phyloP scores from a whole-genome alignment of 495 filamentous ascomycete genomes.

The Cairneyella variabilis region DNA sequence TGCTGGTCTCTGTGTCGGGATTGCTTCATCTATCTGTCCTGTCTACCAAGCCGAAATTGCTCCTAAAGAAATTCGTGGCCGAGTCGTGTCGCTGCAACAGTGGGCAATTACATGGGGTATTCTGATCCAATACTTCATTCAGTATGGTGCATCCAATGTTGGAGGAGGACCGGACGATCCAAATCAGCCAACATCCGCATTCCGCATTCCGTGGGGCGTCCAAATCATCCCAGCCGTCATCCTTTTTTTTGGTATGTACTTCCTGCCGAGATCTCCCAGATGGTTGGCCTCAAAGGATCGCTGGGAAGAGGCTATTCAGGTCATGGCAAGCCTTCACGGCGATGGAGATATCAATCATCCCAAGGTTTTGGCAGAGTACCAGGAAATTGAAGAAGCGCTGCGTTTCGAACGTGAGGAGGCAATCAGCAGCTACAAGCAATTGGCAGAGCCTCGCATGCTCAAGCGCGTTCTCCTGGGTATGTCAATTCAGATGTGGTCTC shows the following conservation, averaged over 20 bases:
- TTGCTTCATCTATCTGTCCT: slow-evolving; percentile 70
- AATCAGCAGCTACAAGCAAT: slow-evolving; percentile 50
- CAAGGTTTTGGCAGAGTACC: slow-evolving; percentile 59
- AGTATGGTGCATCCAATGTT: slow-evolving; percentile 63
- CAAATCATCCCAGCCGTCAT: slow-evolving; percentile 69
- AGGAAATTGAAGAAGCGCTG: slow-evolving; percentile 63
- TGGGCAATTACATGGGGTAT: slow-evolving; percentile 78
- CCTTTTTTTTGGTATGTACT: slow-evolving; percentile 63
- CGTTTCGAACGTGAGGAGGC: slow-evolving; percentile 59
- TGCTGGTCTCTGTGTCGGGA: slow-evolving; percentile 69
- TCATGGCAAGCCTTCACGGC: slow-evolving; percentile 65
- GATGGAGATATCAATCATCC: slow-evolving; percentile 55
- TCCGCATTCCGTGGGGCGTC: slow-evolving; percentile 71
- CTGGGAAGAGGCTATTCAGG: slow-evolving; percentile 67
- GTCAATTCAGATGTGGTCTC: slow-evolving; percentile 71
- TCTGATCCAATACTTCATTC: slow-evolving; percentile 64
- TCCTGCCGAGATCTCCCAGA: slow-evolving; percentile 68
- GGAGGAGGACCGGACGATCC: slow-evolving; percentile 56
- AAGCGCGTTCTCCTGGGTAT: slow-evolving; percentile 69
- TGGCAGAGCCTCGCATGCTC: slow-evolving; percentile 56
- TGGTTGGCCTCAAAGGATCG: slow-evolving; percentile 72
- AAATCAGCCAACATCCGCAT: slow-evolving; percentile 53
- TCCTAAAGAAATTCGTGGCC: slow-evolving; percentile 73
- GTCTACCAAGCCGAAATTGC: slow-evolving; percentile 79
- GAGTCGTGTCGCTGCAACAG: slow-evolving; percentile 70